A percentile compares a stretch with the other conserved stretches of the same genome.
Conservation (phyloP, 2,329 filamentous ascomycete species). For the Alternaria sp. region DNA sequence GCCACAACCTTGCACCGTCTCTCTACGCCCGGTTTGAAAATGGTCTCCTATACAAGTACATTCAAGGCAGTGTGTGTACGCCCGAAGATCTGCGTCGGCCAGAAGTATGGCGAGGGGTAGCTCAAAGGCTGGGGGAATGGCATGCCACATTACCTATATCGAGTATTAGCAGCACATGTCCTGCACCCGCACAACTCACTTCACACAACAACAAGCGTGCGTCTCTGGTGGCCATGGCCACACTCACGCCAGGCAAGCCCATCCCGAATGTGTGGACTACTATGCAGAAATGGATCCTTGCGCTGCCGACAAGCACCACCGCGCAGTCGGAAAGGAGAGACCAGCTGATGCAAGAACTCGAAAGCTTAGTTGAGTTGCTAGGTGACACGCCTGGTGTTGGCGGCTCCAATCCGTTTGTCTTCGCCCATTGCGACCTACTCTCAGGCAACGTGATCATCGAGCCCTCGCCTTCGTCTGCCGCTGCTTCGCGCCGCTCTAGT, state of each 20-base stretch:
- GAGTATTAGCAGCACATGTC: constrained; percentile 56
- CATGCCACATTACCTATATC: constrained; percentile 75
- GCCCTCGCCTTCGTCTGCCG: constrained; percentile 55
- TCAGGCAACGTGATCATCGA: constrained; percentile 94
- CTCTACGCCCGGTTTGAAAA: constrained; percentile 94
- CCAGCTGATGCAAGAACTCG: constrained; percentile 77
- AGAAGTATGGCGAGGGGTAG: constrained; percentile 82
- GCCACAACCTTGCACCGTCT: constrained; percentile 81
- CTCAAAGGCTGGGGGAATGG: constrained; percentile 88
- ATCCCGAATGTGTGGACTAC: constrained; percentile 94
- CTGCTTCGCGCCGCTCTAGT: constrained; percentile 46
- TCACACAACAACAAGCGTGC: constrained; percentile 48
- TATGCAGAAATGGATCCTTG: constrained; percentile 94
- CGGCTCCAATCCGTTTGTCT: constrained; percentile 76
- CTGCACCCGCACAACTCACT: constrained; percentile 42
- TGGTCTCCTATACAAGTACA: constrained; percentile 92
- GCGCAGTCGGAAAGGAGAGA: constrained; percentile 73
- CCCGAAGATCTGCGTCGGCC: constrained; percentile 81
- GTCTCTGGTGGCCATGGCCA: constrained; percentile 48
- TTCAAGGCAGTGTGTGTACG: constrained; percentile 80
- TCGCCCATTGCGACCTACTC: constrained; percentile 95
- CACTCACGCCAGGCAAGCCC: constrained; percentile 70
- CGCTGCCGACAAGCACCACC: constrained; percentile 77
- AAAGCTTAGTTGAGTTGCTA: constrained; percentile 73
- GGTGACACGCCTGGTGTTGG: constrained; percentile 81